Evolutionary conservation across 768 basidiomycete genomes (phyloP), one percentile per base, ranked within the genome.

Genomic region (Tricholoma hemisulphureum): DNA sequence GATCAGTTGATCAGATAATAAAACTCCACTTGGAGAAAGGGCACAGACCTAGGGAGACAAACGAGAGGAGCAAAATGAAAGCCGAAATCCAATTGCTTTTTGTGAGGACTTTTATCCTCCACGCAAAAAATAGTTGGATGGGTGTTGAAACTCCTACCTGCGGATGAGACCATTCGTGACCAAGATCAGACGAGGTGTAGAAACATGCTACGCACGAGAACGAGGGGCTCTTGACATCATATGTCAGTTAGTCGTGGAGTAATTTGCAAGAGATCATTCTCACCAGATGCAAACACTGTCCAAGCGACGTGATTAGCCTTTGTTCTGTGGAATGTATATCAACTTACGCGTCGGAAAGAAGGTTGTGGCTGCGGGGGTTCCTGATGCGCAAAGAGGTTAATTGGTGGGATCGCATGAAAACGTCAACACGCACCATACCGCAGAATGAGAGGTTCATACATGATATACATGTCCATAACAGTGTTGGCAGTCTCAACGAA

Each of bases 121-220:
- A 77, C 0, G 75, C 75, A 32, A 75, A 71, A 63, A 79, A 77
- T 2, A 76, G 57, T 56, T 79, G 77, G 1, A 76, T 71, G 0
- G 76, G 74, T 0, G 75, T 76, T 1, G 75, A 76, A 16, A 79
- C 69, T 14, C 71, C 61, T 7, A 74, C 74, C 77, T 78, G 56
- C 4, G 37, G 28, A 31, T 28, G 13, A n/a, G 1, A 20, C 52
- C n/a, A 53, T 14, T 34, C 4, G 11, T 5, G 26, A n/a, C 35
- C 5, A 57, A 4, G 2, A 10, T 16, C 8, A 46, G n/a, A n/a
- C n/a, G n/a, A n/a, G n/a, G 7, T 39, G 4, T 24, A 24, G 24
- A 41, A 8, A 31, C 11, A 59, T 11, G 26, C 7, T 14, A 64
- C 68, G 52, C 53, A 74, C 75, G 28, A 72, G 74, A 54, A 73